These are phyloP conservation scores for Halteria grandinella DNA, from an alignment of 73 alveolate genomes.

Conservation along the genomic window DNA sequence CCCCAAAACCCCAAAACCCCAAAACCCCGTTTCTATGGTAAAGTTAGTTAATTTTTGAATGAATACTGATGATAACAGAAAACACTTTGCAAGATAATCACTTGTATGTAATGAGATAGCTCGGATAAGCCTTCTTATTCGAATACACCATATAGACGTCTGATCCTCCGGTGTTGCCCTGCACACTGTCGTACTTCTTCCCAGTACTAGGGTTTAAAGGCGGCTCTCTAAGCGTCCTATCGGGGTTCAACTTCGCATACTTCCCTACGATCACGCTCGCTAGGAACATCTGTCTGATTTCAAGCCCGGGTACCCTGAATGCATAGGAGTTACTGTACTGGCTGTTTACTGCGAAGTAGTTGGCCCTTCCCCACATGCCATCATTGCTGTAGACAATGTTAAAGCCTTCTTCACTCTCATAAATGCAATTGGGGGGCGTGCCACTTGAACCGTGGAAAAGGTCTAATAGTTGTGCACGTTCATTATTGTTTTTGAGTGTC, in stretches of 20 bases:
- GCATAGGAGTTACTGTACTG: constrained; percentile 11
- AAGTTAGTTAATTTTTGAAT: no score
- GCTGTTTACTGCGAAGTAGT: constrained; percentile 50
- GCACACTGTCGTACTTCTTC: constrained; percentile 38
- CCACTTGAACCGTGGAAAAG: constrained; percentile 44
- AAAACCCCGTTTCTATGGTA: no score
- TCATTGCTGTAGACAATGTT: constrained; percentile 41
- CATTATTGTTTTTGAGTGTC: no score
- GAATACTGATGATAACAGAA: no score
- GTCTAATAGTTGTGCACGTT: no score
- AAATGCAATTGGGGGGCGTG: constrained; percentile 8
- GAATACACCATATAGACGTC: constrained; percentile 52
- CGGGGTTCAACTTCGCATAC: neutral
- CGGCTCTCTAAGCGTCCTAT: constrained; percentile 27
- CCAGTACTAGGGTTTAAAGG: constrained; percentile 27
- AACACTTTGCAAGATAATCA: no score
- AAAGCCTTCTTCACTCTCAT: constrained; percentile 56
- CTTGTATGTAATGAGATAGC: constrained; percentile 57
- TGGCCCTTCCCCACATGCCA: constrained; percentile 69
- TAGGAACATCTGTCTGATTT: constrained; percentile 14
- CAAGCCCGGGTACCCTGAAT: neutral
- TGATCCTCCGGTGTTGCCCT: constrained; percentile 49
- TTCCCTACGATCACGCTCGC: constrained; percentile 38
- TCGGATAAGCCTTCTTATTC: constrained; percentile 61
- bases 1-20: no score